Base-by-base conservation (phyloP, 345 rosid genomes). In the Eutrema japonicum region DNA sequence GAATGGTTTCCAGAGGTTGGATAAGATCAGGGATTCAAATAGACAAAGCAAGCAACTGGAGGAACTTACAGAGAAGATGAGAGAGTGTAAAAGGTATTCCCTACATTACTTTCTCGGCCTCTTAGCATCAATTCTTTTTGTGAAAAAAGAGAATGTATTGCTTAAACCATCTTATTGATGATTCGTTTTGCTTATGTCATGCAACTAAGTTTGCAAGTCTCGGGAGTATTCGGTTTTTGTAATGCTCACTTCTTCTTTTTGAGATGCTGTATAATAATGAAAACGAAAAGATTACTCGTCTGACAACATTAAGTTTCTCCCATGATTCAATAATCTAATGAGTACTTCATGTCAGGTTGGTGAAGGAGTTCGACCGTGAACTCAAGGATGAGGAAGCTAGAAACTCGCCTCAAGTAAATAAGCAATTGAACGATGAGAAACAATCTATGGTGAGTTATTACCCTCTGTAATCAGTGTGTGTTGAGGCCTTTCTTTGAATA, bases 1-100 rank as follows among this genome's bases (percentile, higher is more conserved):
- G 77, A 95, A 95, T 92, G 99, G 99, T 66, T 95, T 92, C 78
- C 96, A 90, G 85, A 90, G 85, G 84, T 85, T 95, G 83, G 98
- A 95, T 75, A 95, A 95, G 81, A 85, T 96, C 57, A 96, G 84
- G 82, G 99, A 96, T 77, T 85, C 97, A 33, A 89, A 79, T 58
- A 79, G 99, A 74, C 92, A 96, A 82, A 89, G 96, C 84, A 96
- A 96, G 73, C 98, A 92, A 81, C 88, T 95, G 26, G 99, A 95
- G 73, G 99, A 95, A 73, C 96, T 95, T 64, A 90, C 99, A 16
- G 92, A 83, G 48, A 92, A 78, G 85, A 95, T 95, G 98, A 83
- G 96, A 82, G 99, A 92, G 58, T 95, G 99, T 80, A 95, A 95
- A 87, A 83, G 98, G 99, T 89, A 49, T 52, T 51, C 37, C 8